Evolutionary conservation across 1,139 yeast species (phyloP), one percentile per base, ranked within the genome.

Genomic region (Debaryomyces coudertii): DNA sequence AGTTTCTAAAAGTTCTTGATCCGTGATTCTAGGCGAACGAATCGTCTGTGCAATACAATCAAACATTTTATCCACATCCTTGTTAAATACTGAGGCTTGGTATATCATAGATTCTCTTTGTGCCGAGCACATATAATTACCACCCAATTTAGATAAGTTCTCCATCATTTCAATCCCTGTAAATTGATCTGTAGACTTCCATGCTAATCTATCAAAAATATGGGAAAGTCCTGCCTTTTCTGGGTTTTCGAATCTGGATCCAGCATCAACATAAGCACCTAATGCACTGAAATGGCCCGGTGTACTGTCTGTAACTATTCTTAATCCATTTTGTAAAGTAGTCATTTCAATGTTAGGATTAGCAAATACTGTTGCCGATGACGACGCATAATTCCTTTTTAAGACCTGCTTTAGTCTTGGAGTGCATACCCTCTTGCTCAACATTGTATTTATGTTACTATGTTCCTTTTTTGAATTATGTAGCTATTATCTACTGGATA

Each of bases 251-350:
- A 74, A 90, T 45, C 98, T 76, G 1, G 96, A 85, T 1, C 99
- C 99, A 2, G 96, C 97, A 60, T 87, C 87, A 15, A 93, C 80
- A 58, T 90, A 93, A 37, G 93, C 79, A 2, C 99, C 99, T 48
- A 92, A 68, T 0, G 97, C 96, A 45, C 93, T 79, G 63, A 93
- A 93, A 64, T 92, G 96, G 25, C 96, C 93, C 0, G 97, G 95
- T 0, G 87, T 79, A 36, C 90, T 83, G 52, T 90, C 95, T 2
- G 96, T 85, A 14, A 90, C 93, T 7, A 93, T 85, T 51, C 87
- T 74, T 36, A 92, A 71, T 2, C 98, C 98, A 66, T 90, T 93
- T 11, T 78, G 58, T 33, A 92, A 72, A 0, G 84, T 80, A 6
- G 86, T 71, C 52, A 83, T 58, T 46, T 72, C 68, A 23, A 71